A percentile compares a stretch with the other conserved stretches of the same genome.
Evolutionary conservation across 306 rosid species (phyloP).

Genomic region (Senna siamea): DNA sequence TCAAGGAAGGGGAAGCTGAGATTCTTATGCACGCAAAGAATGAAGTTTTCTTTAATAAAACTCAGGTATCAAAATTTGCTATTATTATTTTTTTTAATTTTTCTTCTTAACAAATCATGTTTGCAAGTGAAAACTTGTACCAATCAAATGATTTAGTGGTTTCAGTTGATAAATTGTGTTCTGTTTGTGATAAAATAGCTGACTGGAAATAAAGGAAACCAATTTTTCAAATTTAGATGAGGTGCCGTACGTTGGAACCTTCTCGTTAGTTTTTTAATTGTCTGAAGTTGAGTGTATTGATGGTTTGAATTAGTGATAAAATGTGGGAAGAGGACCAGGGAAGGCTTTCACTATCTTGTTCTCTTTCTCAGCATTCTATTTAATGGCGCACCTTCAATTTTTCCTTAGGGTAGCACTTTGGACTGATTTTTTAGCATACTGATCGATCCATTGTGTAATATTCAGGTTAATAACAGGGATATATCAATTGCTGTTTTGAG

Average conservation of each 20-base stretch:
- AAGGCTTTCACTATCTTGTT: not conserved
- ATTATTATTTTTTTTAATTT: no score
- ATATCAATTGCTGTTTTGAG: slow-evolving; percentile 94
- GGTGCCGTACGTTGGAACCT: not conserved
- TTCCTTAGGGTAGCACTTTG: not conserved
- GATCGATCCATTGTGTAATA: slow-evolving; percentile 35
- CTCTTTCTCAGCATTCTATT: not conserved
- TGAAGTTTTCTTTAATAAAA: slow-evolving; percentile 84
- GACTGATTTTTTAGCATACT: not conserved
- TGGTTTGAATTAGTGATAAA: not conserved
- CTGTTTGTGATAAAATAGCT: slow-evolving; percentile 7
- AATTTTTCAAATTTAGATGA: not conserved
- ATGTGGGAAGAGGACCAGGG: not conserved
- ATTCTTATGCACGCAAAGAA: slow-evolving; percentile 94
- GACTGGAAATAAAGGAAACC: not conserved
- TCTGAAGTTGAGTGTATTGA: not conserved
- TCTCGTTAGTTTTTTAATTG: not conserved
- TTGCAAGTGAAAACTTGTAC: slow-evolving; percentile 25
- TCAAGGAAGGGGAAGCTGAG: slow-evolving; percentile 99
- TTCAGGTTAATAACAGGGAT: slow-evolving; percentile 94
- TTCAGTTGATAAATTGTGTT: not conserved
- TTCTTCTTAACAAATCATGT: slow-evolving; percentile 21
- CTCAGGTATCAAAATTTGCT: slow-evolving; percentile 68
- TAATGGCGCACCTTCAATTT: not conserved
- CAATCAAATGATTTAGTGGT: not conserved